Conservation (phyloP, 305 asterid genomes). For the Ajuga reptans region DNA sequence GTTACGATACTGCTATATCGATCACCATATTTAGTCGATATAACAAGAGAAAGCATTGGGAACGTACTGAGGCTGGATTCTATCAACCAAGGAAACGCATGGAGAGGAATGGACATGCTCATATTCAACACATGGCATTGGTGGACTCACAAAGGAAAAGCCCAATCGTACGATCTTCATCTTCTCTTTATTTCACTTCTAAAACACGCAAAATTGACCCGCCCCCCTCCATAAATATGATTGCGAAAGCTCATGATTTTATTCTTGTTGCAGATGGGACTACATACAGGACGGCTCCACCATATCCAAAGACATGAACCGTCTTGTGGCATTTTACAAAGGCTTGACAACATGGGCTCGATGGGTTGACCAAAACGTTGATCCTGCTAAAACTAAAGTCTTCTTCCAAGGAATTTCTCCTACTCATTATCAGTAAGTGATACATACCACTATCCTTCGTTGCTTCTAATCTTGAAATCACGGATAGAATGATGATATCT, state of each 20-base stretch:
- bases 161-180: conserved; percentile 38
- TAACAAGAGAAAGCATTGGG: conserved; percentile 41
- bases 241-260: neutral
- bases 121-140: conserved; percentile 71
- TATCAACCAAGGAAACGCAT: conserved; percentile 53
- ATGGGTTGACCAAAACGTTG: conserved; percentile 55
- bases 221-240: neutral
- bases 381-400: conserved; percentile 54
- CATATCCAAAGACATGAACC: conserved; percentile 51
- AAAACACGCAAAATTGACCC: no score
- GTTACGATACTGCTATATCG: conserved; percentile 42
- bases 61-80: conserved; percentile 48
- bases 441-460: neutral
- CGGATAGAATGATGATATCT: neutral
- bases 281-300: conserved; percentile 46
- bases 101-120: conserved; percentile 71
- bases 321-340: conserved; percentile 51
- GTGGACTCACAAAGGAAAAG: conserved; percentile 69
- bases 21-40: conserved; percentile 57
- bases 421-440: conserved; percentile 56
- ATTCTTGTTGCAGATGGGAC: conserved; percentile 42
- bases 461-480: neutral
- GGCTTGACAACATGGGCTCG: conserved; percentile 67
- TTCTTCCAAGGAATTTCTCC: conserved; percentile 79
- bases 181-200: neutral